Evolutionary conservation across 768 basidiomycete genomes (phyloP), one percentile per base, ranked within the genome.

Genomic region (Clavaria fumosa): DNA sequence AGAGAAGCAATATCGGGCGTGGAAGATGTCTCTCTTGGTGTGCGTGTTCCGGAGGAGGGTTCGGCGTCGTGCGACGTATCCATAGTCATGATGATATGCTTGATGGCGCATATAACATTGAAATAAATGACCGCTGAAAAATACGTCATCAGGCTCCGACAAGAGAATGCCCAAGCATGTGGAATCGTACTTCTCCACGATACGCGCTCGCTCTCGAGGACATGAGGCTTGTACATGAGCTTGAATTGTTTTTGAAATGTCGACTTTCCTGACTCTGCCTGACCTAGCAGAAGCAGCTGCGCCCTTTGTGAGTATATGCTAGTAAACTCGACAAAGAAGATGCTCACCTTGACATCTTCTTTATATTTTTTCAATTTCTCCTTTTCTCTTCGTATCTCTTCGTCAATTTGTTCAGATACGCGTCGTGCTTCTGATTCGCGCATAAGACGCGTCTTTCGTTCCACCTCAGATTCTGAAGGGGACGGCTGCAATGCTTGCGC

Each of bases 191-290:
- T 75, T 40, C 73, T 67, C 79, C 79, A 82, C 32, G 76, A 78
- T 35, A 66, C 55, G 14, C 78, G 74, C 48, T 82, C 78, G 42
- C 66, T 64, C 41, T 81, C 77, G 28, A 81, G 58, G 28, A 75
- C 72, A 43, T 65, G 68, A 6, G 78, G 82, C 41, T 69, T 73
- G 55, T 83, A 83, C 72, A 83, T 79, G 47, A 84, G 69, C 53
- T 82, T 79, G 47, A 78, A 81, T 50, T 79, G 79, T 51, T 80
- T 80, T 55, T 78, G 77, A 33, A 82, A 65, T 3, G 78, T 80
- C 22, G 75, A 75, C 51, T 82, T 81, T 47, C 78, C 78, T 33
- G 75, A 80, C 60, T 82, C 79, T 26, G 79, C 78, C 49, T 82
- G 79, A 26, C 80, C 80, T 27, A 82, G 66, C 39, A 84, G 64